Evolutionary conservation across 371 early-diverging fungal genomes (phyloP), one percentile per base, ranked within the genome.

Genomic region (Aphelidium insulamus): DNA sequence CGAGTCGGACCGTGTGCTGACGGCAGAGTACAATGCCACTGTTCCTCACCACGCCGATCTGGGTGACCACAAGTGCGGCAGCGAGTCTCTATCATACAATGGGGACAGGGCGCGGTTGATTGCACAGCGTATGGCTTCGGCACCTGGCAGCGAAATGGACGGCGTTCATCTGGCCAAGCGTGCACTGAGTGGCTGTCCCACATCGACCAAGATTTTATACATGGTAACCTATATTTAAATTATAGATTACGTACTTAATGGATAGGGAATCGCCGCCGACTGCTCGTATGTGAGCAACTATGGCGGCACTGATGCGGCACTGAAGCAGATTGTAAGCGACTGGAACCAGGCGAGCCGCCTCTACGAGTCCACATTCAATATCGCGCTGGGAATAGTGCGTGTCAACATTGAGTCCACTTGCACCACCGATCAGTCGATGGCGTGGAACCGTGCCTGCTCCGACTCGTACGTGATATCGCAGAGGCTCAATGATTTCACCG

Each of bases 301-400:
- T 40, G 48, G 55, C 34, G 55, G 62, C 5, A 49, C 53, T 9
- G 64, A 62, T 14, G 48, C 43, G 14, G 77, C 76, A 11, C 45
- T 66, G 26, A 55, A 50, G 26, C 73, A 76, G 39, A 78, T 81
- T 26, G 57, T 78, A 30, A 68, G 59, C 34, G 55, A 73, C 39
- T 77, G 71, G 59, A 76, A 76, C 49, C 65, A 60, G 27, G 79
- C 68, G 4, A 77, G 80, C 16, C 71, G 64, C 3, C 57, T 84
- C 5, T 94, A 86, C 48, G 84, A 88, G 52, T 54, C 66, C 4
- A 75, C 78, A 11, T 86, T 91, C 49, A 87, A 90, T 44, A 59
- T 94, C 6, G 61, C 63, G 2, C 55, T 91, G 16, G 91, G 87
- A 1, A 39, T 94, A 16, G 72, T 85, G 26, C 59, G 75, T 26